Base-by-base conservation (phyloP, 495 filamentous ascomycete genomes). In the Stereocaulon alpinum region DNA sequence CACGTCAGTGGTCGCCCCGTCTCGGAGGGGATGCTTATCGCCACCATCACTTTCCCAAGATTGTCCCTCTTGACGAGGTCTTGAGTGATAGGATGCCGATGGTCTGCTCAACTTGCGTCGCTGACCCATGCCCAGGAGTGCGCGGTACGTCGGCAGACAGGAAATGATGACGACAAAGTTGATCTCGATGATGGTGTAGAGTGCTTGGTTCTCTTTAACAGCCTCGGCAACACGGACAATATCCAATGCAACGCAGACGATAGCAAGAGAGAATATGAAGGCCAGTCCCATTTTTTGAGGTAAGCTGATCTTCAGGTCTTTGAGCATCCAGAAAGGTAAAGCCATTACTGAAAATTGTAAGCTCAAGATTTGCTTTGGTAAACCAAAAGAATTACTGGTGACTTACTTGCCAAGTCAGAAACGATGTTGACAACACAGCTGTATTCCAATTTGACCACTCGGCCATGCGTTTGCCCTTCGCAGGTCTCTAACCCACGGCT, bases 331-430 rank as follows among this genome's bases (percentile, higher is more conserved):
- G 9, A 53, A 37, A 4, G 57, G 44, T 30, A 59, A 24, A 20
- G 49, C 37, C 57, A 59, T 59, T 27, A 59, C 57, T 59, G 20
- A n/a, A 11, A 3, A 27, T 55, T 17, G 57, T 51, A 18, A 59
- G 45, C 40, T 4, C 2, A 53, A 40, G 0, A 41, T n/a, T 47
- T n/a, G 24, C 24, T 40, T 32, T 3, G 24, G 18, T 1, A 40
- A 34, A 9, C 14, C 20, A 55, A 29, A n/a, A 4, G 10, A 27
- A 55, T 17, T 15, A 42, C 11, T 12, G 5, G 22, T 18, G 12
- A 47, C 55, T 18, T 57, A 57, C 55, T 57, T 40, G 55, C 55
- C 15, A 57, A 47, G 55, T 57, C 55, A 32, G 55, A 57, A n/a
- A 37, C 40, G 43, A 57, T 24, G 30, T 57, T 57, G 18, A 47